phyloP scores from a whole-genome alignment of 1,284 basidiomycete species.

The Leucoagaricus sp. region DNA sequence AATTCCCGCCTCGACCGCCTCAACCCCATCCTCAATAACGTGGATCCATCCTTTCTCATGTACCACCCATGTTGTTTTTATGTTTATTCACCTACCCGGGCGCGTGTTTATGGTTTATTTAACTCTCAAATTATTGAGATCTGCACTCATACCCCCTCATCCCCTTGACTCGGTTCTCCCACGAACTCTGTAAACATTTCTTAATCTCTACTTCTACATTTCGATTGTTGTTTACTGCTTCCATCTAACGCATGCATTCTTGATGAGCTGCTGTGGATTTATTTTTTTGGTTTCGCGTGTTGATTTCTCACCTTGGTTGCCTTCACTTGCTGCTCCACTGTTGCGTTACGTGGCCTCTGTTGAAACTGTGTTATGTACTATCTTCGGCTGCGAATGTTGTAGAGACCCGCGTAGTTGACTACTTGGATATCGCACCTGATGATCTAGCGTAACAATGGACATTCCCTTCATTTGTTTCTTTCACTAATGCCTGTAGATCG shows the following conservation, averaged over 20 bases:
- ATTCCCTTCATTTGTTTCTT: not conserved
- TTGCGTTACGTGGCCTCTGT: not conserved
- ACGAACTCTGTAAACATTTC: not conserved
- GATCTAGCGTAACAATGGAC: not conserved
- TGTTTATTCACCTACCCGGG: not conserved
- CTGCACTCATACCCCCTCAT: conserved; percentile 5
- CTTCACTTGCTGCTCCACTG: not conserved
- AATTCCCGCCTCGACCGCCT: conserved; percentile 9
- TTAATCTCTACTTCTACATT: not conserved
- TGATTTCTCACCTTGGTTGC: not conserved
- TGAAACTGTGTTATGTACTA: not conserved
- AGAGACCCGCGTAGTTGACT: not conserved
- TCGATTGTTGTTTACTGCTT: not conserved
- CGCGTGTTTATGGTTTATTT: conserved; percentile 3
- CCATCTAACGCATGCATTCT: conserved; percentile 3
- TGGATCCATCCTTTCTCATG: not conserved
- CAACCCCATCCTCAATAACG: not conserved
- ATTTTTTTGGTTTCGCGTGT: not conserved
- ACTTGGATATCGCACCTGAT: not conserved
- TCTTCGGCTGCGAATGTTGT: not conserved
- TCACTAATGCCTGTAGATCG: not conserved
- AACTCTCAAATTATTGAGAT: conserved; percentile 6
- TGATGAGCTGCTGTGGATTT: conserved; percentile 13
- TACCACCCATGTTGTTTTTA: not conserved
- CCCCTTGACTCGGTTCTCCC: not conserved